Base-by-base conservation (phyloP, 2,329 filamentous ascomycete species). In the Nemania bipapillata region DNA sequence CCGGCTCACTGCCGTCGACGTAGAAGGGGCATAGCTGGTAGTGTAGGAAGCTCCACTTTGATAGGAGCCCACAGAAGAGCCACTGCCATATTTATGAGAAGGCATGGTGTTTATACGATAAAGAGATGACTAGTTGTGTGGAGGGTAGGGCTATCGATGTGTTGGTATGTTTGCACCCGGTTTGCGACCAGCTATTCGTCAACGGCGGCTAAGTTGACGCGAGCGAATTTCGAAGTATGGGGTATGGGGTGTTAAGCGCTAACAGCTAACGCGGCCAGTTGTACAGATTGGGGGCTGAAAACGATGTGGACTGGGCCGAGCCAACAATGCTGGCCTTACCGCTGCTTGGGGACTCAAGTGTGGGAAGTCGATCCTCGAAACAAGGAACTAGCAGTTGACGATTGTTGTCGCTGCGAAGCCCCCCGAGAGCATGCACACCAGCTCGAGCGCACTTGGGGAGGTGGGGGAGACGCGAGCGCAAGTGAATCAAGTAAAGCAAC, bases 231-330 rank as follows among this genome's bases (percentile, higher is more conserved):
- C 24, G 20, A 47, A 42, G 37, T 63, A 42, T 22, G 30, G 40
- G 50, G 32, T 52, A 37, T 40, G 24, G 40, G 7, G 59, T 55
- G 28, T 49, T 61, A n/a, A 56, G 54, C 28, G 52, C 54, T 24
- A 37, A 59, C 49, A 45, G 15, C 37, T 32, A 55, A 45, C 58
- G 63, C 49, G 32, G 42, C 63, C n/a, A 56, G 37, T 50, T 30
- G 54, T 30, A 20, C 15, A 52, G 49, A 49, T 66, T 69, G 55
- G 66, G 66, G 66, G 69, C 55, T 45, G 15, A 66, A 55, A n/a
- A 63, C 49, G 53, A 24, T 15, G 8, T 49, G 55, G 50, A 49
- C 55, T 24, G 22, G 52, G 37, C 40, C 30, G n/a, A 8, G 32
- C 37, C 63, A 24, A 37, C 20, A 32, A 32, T 37, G 22, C 32